Evolutionary conservation across 129 eudicot genomes (phyloP), one percentile per base, ranked within the genome.

Genomic region (Oenanthe sinensis): DNA sequence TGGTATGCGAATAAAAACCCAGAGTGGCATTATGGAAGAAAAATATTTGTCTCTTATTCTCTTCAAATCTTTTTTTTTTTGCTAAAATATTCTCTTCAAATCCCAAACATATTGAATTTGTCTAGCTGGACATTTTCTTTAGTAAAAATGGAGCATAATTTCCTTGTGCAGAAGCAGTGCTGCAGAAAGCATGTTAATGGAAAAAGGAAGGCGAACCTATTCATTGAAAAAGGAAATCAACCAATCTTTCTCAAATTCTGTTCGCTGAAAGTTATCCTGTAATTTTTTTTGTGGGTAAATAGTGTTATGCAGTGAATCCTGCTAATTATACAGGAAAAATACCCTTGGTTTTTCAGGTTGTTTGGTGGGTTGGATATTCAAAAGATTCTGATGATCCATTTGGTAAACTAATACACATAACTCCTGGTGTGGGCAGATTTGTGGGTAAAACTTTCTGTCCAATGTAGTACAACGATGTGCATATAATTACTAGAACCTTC

Each of bases 291-390:
- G 2, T n/a, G 3, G 63, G 30, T 58, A 17, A 5, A 50, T 50
- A 17, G n/a, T 50, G n/a, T 50, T 17, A 49, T 50, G 8, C 60
- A 17, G 26, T 20, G 62, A 52, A 5, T 52, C 26, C 62, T 52
- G 11, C 26, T 52, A 52, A 52, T 71, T 74, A 73, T 76, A 77
- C 46, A 11, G 73, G 36, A 12, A 76, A 73, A 33, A 5, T 79
- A 82, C 47, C 28, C 55, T 72, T 43, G n/a, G 16, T 74, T 79
- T 60, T 86, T n/a, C 87, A 96, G 99, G 94, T 90, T 74, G 99
- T 97, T 69, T 96, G 99, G 99, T 96, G 99, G 99, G 97, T 92
- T 69, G 99, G 97, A 39, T 90, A 81, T 87, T 89, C 96, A 44
- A 91, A 91, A 80, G 97, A 92, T 84, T 95, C 97, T 30, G 91